Evolutionary conservation across 2,329 filamentous ascomycete species (phyloP), one percentile per base, ranked within the genome.

Genomic region (Parastagonospora avenae): DNA sequence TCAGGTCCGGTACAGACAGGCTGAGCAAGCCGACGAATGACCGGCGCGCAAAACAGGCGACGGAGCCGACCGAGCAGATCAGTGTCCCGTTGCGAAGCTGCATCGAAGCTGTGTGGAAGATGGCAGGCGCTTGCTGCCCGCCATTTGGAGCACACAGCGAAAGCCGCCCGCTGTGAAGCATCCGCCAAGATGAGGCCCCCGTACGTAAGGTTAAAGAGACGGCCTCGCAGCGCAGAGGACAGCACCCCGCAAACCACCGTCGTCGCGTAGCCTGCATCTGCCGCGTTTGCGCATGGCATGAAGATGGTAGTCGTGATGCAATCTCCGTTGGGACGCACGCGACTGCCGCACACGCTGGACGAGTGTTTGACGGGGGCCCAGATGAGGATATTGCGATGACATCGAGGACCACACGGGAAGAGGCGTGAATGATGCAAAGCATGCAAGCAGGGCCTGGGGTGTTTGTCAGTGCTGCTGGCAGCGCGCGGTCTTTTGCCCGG

Each of bases 101-200:
- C 69, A 71, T 56, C 63, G 70, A 73, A 73, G 55, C 62, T 63
- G 68, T 64, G 59, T 68, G 57, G 68, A 73, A 71, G 56, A 62
- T 54, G 47, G 49, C 60, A 53, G 16, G 56, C 57, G 66, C 63
- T 64, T 63, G 64, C 46, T 53, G 61, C 50, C 49, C 57, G 60
- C 31, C 61, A 59, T 50, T 58, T 46, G 51, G 50, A 57, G 51
- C 8, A 24, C 43, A 36, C 52, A 60, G 55, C 59, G 48, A 45
- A 55, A 55, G 57, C 57, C 62, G 62, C 60, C 62, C 60, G 60
- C 55, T 54, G 54, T 55, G 60, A 60, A 62, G 60, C 57, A 60
- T 60, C 48, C 16, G 60, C 59, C 62, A 64, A 59, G 59, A 36
- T 16, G 30, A 33, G 42, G 42, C 46, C 39, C 44, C 42, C 51